Evolutionary conservation across 306 rosid species (phyloP), one percentile per base, ranked within the genome.

Genomic region (Glycyrrhiza uralensis): DNA sequence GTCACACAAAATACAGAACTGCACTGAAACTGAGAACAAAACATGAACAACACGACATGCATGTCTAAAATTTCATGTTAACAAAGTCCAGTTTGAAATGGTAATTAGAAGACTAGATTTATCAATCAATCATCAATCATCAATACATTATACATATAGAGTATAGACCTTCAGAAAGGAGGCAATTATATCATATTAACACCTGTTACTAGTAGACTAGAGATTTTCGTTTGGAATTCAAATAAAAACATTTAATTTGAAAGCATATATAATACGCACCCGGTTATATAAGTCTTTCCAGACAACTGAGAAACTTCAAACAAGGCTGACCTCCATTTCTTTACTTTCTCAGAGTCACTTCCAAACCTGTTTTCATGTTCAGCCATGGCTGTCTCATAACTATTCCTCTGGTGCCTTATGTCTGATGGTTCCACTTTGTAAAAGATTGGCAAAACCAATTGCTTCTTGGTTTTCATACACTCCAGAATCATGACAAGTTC

Each of bases 361-460:
- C 52, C 66, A 9, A 20, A 33, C 12, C 2, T n/a, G 1, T 1
- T 3, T 22, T 66, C 75, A 66, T n/a, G 80, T 14, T 6, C 14
- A 10, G 52, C 35, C 52, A 67, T 66, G 39, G 36, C 61, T 18
- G 28, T 7, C 0, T 1, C 38, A 54, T 39, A 65, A 44, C 35
- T 18, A 0, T 54, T 75, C 20, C 15, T 65, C 19, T 51, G 44
- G 29, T 51, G 1, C 3, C 55, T 45, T 2, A 66, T 35, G 5
- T 42, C 58, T 0, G 47, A 1, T 2, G 59, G 68, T 0, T 66
- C 41, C 39, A 76, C 74, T 47, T 76, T 66, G 80, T 76, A 76
- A 59, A 72, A 73, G 0, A 73, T 47, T 0, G 78, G 75, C 44
- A 47, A 66, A 32, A 76, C 69, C 4, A 56, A 6, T 18, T 45